Evolutionary conservation across 257 asterid species (phyloP).

Genomic region (Salvia rosmarinus): DNA sequence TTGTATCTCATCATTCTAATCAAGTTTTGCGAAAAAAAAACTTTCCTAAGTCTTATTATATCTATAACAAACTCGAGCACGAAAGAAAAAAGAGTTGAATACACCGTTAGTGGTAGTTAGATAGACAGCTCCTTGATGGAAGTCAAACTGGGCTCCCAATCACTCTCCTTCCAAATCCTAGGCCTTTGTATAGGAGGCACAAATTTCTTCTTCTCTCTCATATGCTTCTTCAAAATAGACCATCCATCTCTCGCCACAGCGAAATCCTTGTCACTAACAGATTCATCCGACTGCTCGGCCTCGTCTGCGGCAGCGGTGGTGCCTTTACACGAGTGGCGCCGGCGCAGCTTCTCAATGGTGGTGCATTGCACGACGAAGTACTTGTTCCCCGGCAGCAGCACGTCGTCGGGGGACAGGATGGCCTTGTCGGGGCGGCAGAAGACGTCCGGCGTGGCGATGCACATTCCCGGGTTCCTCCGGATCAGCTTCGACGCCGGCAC

Average conservation of each 20-base stretch:
- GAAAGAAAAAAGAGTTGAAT: neutral
- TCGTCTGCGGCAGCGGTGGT: neutral
- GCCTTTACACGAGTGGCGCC: constrained; percentile 29
- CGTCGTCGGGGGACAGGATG: constrained; percentile 48
- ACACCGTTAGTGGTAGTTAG: too few species aligned
- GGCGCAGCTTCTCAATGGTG: constrained; percentile 60
- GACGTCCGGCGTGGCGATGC: constrained; percentile 54
- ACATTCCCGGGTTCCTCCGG: constrained; percentile 62
- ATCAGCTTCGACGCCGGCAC: constrained; percentile 48
- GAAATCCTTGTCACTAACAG: constrained; percentile 48
- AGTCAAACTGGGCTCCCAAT: constrained; percentile 64
- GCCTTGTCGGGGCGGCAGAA: constrained; percentile 58
- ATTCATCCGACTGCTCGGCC: constrained; percentile 39
- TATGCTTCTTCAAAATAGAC: constrained; percentile 42
- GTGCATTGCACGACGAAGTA: constrained; percentile 52
- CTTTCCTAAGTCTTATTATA: too few species aligned
- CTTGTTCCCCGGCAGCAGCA: constrained; percentile 58
- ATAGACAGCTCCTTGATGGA: constrained; percentile 64
- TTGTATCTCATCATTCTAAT: neutral
- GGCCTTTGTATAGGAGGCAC: constrained; percentile 70
- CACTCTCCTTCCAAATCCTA: constrained; percentile 52
- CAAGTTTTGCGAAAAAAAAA: neutral
- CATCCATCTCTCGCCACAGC: constrained; percentile 44
- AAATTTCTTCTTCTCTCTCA: constrained; percentile 49
- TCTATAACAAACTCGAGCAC: neutral